Conservation (phyloP, 306 rosid species). For the Parietaria judaica region DNA sequence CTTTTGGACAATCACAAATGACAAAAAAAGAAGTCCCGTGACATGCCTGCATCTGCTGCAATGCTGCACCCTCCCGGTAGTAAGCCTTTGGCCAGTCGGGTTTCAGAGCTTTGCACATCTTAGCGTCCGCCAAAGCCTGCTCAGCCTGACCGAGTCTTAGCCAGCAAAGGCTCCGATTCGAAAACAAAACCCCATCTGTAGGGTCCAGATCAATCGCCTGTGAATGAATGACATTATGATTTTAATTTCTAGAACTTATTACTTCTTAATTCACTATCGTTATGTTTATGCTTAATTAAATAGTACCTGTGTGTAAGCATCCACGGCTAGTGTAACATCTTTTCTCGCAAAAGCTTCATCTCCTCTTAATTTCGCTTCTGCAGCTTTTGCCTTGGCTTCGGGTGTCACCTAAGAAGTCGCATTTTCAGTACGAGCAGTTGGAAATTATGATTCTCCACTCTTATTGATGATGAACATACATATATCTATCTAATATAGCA, state of each 20-base stretch:
- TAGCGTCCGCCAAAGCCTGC: conserved; percentile 85
- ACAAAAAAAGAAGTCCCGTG: not conserved
- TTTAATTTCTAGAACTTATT: too few relatives aligned
- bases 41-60: conserved; percentile 75
- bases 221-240: not conserved
- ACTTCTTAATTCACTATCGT: too few relatives aligned
- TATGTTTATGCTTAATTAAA: not conserved
- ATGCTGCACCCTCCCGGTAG: conserved; percentile 93
- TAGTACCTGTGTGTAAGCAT: conserved; percentile 81
- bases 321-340: conserved; percentile 55
- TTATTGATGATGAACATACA: too few relatives aligned
- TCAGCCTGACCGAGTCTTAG: conserved; percentile 76
- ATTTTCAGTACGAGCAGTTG: conserved; percentile 6
- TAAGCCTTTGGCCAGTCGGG: conserved; percentile 97
- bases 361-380: conserved; percentile 87
- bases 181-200: conserved; percentile 48
- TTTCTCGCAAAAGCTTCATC: conserved; percentile 70
- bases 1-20: too few relatives aligned
- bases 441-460: too few relatives aligned
- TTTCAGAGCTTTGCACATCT: conserved; percentile 66
- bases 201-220: conserved; percentile 90
- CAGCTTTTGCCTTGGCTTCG: conserved; percentile 78
- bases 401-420: conserved; percentile 52
- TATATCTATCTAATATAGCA: too few relatives aligned
- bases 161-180: conserved; percentile 96